These are phyloP conservation scores for Colletotrichum trifolii DNA, from an alignment of 2,329 filamentous ascomycete genomes.

Conservation along the genomic window DNA sequence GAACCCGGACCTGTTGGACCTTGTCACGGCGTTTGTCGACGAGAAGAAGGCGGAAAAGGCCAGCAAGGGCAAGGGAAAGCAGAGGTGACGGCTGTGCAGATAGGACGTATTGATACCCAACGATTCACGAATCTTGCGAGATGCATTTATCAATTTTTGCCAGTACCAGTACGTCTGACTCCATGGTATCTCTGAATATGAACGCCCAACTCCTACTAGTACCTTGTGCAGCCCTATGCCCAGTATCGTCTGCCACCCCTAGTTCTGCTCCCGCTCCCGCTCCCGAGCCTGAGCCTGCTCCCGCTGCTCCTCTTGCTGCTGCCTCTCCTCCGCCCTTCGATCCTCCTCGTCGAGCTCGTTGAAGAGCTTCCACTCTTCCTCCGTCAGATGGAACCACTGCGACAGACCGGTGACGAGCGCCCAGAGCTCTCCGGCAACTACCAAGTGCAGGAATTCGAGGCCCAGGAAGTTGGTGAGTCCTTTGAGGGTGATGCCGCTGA, in stretches of 20 bases:
- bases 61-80: constrained; percentile 35
- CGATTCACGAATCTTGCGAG: constrained; percentile 1
- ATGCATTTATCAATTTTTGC: background rate
- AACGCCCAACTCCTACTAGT: too few species aligned
- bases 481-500: constrained; percentile 52
- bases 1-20: constrained; percentile 84
- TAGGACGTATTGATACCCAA: constrained; percentile 24
- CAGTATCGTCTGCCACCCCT: too few species aligned
- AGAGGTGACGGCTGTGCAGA: constrained; percentile 4
- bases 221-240: too few species aligned
- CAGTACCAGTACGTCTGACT: too few species aligned
- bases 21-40: constrained; percentile 78
- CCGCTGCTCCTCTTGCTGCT: constrained; percentile 11
- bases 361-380: constrained; percentile 52
- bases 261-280: too few species aligned
- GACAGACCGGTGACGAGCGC: constrained; percentile 51
- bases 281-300: too few species aligned
- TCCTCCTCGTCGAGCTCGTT: constrained; percentile 46
- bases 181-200: too few species aligned
- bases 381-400: constrained; percentile 53
- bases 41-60: constrained; percentile 60
- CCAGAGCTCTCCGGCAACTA: constrained; percentile 59
- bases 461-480: constrained; percentile 58
- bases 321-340: constrained; percentile 24
- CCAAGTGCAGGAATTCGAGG: constrained; percentile 57